These are phyloP conservation scores for Gardenia jasminoides DNA, from an alignment of 257 asterid species.

Conservation along the genomic window DNA sequence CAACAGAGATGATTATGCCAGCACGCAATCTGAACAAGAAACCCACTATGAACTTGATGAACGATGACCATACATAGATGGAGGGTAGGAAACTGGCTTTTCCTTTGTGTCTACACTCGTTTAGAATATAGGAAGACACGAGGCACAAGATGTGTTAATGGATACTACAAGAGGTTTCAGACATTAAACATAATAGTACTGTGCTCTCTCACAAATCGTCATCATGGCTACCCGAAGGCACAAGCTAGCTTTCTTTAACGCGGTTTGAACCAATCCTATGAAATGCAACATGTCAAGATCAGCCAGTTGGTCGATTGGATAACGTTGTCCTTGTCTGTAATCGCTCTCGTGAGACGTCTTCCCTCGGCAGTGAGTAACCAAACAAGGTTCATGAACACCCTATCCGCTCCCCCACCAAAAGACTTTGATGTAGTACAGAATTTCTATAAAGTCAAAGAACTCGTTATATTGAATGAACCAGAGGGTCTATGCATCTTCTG, in stretches of 20 bases:
- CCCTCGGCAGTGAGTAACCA: constrained; percentile 1
- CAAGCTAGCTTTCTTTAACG: not conserved
- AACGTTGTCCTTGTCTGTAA: constrained; percentile 6
- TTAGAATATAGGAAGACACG: not conserved
- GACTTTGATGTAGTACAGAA: not conserved
- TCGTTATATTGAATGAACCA: not conserved
- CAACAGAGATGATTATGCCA: not conserved
- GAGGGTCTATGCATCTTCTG: not conserved
- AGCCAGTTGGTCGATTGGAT: constrained; percentile 10
- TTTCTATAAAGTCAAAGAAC: not conserved
- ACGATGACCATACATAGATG: not conserved
- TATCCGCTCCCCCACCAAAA: not conserved
- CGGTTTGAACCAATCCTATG: constrained; percentile 6
- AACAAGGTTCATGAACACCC: not conserved
- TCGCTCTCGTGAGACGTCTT: not conserved
- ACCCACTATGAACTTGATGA: not conserved
- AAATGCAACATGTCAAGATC: not conserved
- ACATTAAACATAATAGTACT: not conserved
- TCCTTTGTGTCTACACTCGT: not conserved
- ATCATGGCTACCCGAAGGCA: not conserved
- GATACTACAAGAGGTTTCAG: not conserved
- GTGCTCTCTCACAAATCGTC: not conserved
- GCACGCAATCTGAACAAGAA: not conserved
- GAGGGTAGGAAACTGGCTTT: constrained; percentile 7
- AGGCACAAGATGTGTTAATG: not conserved